phyloP scores from a whole-genome alignment of 208 protist species.

The Trypanosoma conorhini region DNA sequence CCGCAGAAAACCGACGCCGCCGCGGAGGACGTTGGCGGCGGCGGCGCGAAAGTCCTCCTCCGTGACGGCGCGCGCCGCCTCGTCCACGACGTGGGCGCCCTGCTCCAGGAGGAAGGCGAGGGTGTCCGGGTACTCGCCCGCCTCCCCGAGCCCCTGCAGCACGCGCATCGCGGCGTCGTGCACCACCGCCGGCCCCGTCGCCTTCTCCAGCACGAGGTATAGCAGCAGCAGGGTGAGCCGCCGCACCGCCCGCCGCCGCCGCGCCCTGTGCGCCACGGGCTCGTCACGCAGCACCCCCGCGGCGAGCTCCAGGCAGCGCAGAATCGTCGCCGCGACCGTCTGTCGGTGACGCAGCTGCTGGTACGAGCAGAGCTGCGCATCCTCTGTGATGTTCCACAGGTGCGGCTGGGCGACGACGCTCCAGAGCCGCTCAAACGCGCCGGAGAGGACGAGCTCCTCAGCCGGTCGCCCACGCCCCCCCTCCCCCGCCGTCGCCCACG shows the following conservation, averaged over 20 bases:
- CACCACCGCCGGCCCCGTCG: conserved; percentile 48
- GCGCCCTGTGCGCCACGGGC: neutral
- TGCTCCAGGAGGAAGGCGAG: conserved; percentile 59
- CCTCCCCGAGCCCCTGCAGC: conserved; percentile 43
- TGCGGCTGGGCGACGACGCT: conserved; percentile 70
- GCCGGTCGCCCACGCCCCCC: conserved; percentile 28
- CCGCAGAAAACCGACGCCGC: conserved; percentile 41
- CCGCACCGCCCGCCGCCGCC: conserved; percentile 15
- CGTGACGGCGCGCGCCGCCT: conserved; percentile 71
- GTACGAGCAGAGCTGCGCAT: conserved; percentile 72
- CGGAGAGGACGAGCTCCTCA: conserved; percentile 51
- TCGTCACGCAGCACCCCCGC: conserved; percentile 32
- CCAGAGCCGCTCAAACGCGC: conserved; percentile 84
- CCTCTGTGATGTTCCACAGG: conserved; percentile 79
- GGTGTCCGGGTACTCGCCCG: conserved; percentile 34
- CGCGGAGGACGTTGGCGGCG: conserved; percentile 69
- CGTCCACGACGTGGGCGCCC: conserved; percentile 64
- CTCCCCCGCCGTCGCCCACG: neutral
- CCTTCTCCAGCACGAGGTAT: conserved; percentile 91
- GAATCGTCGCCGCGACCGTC: conserved; percentile 66
- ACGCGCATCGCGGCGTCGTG: conserved; percentile 58
- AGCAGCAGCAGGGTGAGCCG: conserved; percentile 50
- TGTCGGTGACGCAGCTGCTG: conserved; percentile 82
- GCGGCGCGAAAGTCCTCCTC: conserved; percentile 56
- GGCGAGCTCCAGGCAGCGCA: conserved; percentile 64